A percentile compares a stretch with the other conserved stretches of the same genome.
Evolutionary conservation across 371 early-diverging fungal genomes (phyloP).

Genomic region (Mucor velutinosus): DNA sequence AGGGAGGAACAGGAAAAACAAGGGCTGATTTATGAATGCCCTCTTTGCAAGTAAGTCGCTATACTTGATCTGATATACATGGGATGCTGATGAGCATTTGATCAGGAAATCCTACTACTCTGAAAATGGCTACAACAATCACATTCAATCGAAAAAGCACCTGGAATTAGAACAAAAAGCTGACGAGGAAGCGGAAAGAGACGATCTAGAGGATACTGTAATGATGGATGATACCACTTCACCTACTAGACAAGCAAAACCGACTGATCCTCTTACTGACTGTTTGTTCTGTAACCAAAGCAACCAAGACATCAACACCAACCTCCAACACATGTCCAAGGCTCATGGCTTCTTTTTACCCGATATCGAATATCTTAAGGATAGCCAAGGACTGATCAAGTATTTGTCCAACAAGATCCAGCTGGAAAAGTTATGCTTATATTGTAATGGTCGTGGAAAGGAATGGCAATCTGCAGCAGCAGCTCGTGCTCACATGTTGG

Average conservation of each 20-base stretch:
- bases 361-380: slow-evolving; percentile 90
- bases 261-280: slow-evolving; percentile 46
- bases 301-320: slow-evolving; percentile 67
- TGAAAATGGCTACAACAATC: slow-evolving; percentile 87
- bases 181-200: slow-evolving; percentile 21
- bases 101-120: slow-evolving; percentile 65
- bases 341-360: slow-evolving; percentile 95
- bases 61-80: neutral
- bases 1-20: slow-evolving; percentile 38
- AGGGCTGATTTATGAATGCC: slow-evolving; percentile 40
- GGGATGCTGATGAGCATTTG: neutral
- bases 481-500: slow-evolving; percentile 94
- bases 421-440: slow-evolving; percentile 87
- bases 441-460: slow-evolving; percentile 92
- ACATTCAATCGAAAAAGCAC: slow-evolving; percentile 90
- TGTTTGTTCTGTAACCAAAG: slow-evolving; percentile 79
- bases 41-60: slow-evolving; percentile 34
- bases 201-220: slow-evolving; percentile 24
- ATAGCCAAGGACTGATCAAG: slow-evolving; percentile 80
- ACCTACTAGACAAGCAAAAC: neutral
- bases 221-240: slow-evolving; percentile 26
- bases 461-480: slow-evolving; percentile 83
- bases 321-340: slow-evolving; percentile 88
- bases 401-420: slow-evolving; percentile 92
- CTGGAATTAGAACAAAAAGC: slow-evolving; percentile 64